Evolutionary conservation across 139 green algal genomes (phyloP).

Genomic region (Medakamo hakoo): DNA sequence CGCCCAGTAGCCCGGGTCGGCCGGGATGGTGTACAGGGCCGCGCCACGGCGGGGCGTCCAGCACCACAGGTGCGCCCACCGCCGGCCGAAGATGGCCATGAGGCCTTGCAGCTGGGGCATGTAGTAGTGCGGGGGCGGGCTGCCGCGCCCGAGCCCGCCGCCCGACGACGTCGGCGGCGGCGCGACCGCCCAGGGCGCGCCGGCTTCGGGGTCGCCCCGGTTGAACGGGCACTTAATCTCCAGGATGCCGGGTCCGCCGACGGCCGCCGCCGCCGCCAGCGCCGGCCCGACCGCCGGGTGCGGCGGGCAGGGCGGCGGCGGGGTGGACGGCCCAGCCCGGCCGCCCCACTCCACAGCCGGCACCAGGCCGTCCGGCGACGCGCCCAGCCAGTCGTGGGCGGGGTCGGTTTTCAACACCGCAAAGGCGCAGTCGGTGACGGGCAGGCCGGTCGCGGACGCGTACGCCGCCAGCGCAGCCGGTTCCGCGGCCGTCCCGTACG

Average conservation of each 20-base stretch:
- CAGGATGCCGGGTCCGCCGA: slow-evolving; percentile 26
- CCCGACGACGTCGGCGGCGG: too few species aligned
- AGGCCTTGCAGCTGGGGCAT: slow-evolving; percentile 53
- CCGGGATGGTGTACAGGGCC: slow-evolving; percentile 37
- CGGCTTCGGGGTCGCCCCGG: slow-evolving; percentile 25
- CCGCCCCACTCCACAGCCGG: slow-evolving; percentile 3
- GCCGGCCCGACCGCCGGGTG: not conserved
- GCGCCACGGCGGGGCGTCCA: slow-evolving; percentile 35
- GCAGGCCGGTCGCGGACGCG: slow-evolving; percentile 10
- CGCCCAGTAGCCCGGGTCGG: slow-evolving; percentile 51
- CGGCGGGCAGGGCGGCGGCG: not conserved
- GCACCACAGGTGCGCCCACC: slow-evolving; percentile 40
- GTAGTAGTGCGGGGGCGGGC: slow-evolving; percentile 53
- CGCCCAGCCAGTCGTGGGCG: slow-evolving; percentile 45
- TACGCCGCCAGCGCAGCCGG: slow-evolving; percentile 28
- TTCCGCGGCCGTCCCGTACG: slow-evolving; percentile 39
- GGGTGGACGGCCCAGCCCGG: not conserved
- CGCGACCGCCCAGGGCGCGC: slow-evolving; percentile 14
- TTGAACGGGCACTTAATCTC: slow-evolving; percentile 66
- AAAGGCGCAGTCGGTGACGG: slow-evolving; percentile 16
- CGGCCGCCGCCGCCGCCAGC: not conserved
- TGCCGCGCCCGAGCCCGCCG: too few species aligned
- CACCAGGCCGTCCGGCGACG: slow-evolving; percentile 47
- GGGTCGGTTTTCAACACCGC: slow-evolving; percentile 26
- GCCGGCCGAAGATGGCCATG: slow-evolving; percentile 52